These are phyloP conservation scores for Fusarium cicatricum DNA, from an alignment of 2,329 filamentous ascomycete genomes.

Conservation along the genomic window DNA sequence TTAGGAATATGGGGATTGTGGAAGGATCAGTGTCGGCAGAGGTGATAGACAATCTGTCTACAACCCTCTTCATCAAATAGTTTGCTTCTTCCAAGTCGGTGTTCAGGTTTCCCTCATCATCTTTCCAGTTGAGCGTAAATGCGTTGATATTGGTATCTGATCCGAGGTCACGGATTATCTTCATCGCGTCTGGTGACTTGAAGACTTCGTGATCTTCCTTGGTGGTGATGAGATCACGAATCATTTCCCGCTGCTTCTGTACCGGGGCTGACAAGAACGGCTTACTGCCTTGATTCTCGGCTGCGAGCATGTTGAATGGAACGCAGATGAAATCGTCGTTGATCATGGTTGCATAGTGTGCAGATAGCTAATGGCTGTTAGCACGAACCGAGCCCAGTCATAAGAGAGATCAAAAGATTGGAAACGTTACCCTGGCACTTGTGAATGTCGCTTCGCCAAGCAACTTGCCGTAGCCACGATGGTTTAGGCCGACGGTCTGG, in stretches of 20 bases:
- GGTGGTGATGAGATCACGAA: constrained; percentile 49
- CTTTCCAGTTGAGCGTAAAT: constrained; percentile 54
- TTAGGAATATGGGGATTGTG: constrained; percentile 54
- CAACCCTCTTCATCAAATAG: constrained; percentile 55
- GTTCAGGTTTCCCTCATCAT: constrained; percentile 51
- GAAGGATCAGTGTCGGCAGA: constrained; percentile 50
- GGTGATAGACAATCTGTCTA: constrained; percentile 53
- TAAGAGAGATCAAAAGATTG: rapidly evolving
- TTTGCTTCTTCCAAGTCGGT: constrained; percentile 57
- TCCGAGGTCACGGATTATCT: constrained; percentile 51
- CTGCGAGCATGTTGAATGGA: constrained; percentile 53
- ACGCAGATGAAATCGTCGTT: constrained; percentile 50
- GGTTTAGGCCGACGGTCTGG: constrained; percentile 52
- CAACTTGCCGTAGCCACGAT: constrained; percentile 52
- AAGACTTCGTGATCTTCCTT: constrained; percentile 50
- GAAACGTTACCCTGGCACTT: constrained; percentile 47
- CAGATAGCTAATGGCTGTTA: constrained; percentile 44
- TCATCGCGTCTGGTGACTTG: constrained; percentile 46
- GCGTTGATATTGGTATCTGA: constrained; percentile 59
- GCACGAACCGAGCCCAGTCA: background rate
- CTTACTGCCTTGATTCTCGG: constrained; percentile 40
- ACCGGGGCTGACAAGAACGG: constrained; percentile 32
- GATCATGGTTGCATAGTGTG: constrained; percentile 52
- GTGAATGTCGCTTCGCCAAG: constrained; percentile 55
- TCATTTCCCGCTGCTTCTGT: constrained; percentile 49